Percentiles rank a stretch among this genome's conserved stretches.
phyloP scores from a whole-genome alignment of 768 basidiomycete genomes.

The Suillus subluteus region DNA sequence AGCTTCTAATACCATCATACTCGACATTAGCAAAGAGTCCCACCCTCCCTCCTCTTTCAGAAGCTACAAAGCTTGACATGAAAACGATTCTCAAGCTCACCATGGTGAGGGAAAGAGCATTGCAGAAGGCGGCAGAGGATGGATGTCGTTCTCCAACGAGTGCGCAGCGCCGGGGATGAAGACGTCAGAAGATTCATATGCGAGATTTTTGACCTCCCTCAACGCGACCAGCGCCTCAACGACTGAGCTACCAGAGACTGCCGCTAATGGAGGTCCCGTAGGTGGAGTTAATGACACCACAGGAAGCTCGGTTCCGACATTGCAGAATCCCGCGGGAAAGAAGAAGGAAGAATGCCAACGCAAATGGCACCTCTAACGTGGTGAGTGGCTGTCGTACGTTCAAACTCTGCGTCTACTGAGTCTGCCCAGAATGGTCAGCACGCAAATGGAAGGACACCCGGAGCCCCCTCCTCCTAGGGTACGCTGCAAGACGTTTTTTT shows the following conservation, averaged over 20 bases:
- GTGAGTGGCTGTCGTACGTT: neutral
- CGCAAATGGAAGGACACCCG: neutral
- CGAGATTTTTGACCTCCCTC: slow-evolving; percentile 34
- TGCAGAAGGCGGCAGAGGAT: slow-evolving; percentile 36
- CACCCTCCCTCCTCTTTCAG: slow-evolving; percentile 53
- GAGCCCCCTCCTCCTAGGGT: neutral
- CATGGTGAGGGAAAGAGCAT: slow-evolving; percentile 50
- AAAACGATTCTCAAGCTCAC: slow-evolving; percentile 58
- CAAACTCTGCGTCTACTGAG: neutral
- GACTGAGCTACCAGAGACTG: too few species aligned
- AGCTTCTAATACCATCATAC: slow-evolving; percentile 56
- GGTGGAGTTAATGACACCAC: neutral
- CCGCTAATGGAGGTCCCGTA: neutral
- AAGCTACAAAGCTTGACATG: slow-evolving; percentile 59
- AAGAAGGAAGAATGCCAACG: neutral
- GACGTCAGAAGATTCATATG: slow-evolving; percentile 33
- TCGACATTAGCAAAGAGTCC: slow-evolving; percentile 53
- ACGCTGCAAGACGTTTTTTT: neutral
- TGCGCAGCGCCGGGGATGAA: slow-evolving; percentile 29
- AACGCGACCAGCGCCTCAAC: neutral
- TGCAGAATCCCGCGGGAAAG: neutral
- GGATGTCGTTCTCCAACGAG: slow-evolving; percentile 34
- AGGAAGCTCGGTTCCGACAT: neutral
- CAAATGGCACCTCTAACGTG: neutral
- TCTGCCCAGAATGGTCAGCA: neutral